These are phyloP conservation scores for Rhodofomes roseus DNA, from an alignment of 1,284 basidiomycete genomes.

Conservation along the genomic window DNA sequence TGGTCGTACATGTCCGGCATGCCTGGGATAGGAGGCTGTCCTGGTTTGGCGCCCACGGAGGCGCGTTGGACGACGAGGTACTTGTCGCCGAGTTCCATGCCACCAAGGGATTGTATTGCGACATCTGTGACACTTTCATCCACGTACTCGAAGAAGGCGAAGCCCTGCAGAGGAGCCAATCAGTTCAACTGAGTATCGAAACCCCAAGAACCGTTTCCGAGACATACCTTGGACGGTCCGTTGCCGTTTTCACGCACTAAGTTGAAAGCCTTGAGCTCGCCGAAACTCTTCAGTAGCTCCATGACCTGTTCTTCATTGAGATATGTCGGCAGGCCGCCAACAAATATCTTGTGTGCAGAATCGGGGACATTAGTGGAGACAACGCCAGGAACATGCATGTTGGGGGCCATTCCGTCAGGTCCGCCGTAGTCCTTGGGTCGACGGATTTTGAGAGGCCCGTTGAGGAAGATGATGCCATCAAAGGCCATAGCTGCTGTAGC, in stretches of 20 bases:
- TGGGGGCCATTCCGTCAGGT: constrained; percentile 55
- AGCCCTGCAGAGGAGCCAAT: constrained; percentile 60
- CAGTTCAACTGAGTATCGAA: no score
- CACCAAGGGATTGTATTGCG: constrained; percentile 94
- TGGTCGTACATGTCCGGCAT: constrained; percentile 59
- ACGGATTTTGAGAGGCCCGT: constrained; percentile 89
- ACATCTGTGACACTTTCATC: constrained; percentile 89
- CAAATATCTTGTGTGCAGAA: constrained; percentile 96
- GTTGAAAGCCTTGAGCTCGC: constrained; percentile 96
- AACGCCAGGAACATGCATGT: constrained; percentile 86
- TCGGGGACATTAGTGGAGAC: constrained; percentile 97
- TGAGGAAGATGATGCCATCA: constrained; percentile 94
- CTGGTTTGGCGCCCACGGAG: constrained; percentile 84
- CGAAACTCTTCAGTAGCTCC: constrained; percentile 96
- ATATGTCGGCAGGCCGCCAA: constrained; percentile 94
- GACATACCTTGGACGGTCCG: constrained; percentile 79
- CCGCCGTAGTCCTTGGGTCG: constrained; percentile 96
- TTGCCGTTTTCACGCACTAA: constrained; percentile 92
- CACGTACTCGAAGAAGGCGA: constrained; percentile 98
- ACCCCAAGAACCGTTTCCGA: no score
- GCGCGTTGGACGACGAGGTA: constrained; percentile 95
- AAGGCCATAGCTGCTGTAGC: constrained; percentile 96
- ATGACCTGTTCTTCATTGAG: constrained; percentile 97
- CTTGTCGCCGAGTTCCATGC: constrained; percentile 98
- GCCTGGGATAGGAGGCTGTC: constrained; percentile 52